Conservation (phyloP, 2,329 filamentous ascomycete species). For the Pseudogymnoascus sp. region DNA sequence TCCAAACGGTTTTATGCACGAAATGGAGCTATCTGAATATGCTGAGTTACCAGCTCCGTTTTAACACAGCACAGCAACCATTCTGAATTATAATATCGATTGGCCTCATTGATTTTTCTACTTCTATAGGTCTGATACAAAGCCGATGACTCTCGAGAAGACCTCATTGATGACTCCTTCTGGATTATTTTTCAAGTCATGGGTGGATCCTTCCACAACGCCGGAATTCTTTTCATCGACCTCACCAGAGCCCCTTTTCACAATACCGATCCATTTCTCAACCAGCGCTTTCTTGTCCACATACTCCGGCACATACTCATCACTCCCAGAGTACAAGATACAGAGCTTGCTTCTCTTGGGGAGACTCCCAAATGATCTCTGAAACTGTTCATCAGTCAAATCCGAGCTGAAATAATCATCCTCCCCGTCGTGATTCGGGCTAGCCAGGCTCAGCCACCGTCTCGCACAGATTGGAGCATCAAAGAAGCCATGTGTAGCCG, state of each 20-base stretch:
- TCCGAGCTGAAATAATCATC: constrained; percentile 65
- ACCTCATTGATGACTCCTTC: neutral
- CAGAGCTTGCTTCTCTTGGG: constrained; percentile 35
- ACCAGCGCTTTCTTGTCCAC: constrained; percentile 42
- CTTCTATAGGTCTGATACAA: constrained; percentile 8
- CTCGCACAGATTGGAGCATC: constrained; percentile 43
- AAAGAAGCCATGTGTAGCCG: constrained; percentile 24
- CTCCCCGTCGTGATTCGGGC: constrained; percentile 44
- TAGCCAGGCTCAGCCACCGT: constrained; percentile 49
- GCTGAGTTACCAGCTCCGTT: neutral
- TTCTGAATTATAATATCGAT: neutral
- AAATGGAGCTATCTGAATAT: neutral
- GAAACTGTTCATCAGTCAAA: constrained; percentile 41
- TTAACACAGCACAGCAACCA: neutral
- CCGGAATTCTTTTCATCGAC: constrained; percentile 42
- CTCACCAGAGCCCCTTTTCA: constrained; percentile 35
- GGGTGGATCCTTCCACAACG: constrained; percentile 40
- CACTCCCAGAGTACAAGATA: constrained; percentile 41
- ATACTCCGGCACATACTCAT: constrained; percentile 40
- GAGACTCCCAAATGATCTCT: constrained; percentile 47
- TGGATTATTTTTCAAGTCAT: constrained; percentile 36
- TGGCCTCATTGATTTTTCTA: neutral
- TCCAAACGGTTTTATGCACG: neutral
- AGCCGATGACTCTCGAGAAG: neutral
- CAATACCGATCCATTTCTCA: constrained; percentile 38